Evolutionary conservation across 768 basidiomycete genomes (phyloP), one percentile per base, ranked within the genome.

Genomic region (Tricholoma bakamatsutake): DNA sequence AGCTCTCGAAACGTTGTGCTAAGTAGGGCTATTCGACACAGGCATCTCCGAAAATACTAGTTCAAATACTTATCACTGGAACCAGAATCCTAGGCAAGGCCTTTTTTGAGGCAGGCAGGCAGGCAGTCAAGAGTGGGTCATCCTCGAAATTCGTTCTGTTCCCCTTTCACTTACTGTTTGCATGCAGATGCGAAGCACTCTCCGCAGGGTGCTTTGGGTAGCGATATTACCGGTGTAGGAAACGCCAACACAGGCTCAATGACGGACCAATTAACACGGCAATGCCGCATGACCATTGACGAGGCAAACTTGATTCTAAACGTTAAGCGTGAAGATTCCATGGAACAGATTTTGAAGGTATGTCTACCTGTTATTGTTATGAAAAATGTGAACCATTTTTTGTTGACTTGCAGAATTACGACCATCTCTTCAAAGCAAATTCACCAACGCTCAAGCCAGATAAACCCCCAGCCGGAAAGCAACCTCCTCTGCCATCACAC

Each of bases 231-330:
- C 12, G 91, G 91, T 39, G 80, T 90, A 15, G 82, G 85, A 39
- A 75, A 87, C 50, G 89, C 90, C 15, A 88, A 76, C 11, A 85
- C 88, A 12, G 80, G 80, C n/a, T 90, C 89, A 24, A 60, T 77
- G 7, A 90, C 88, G 10, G 92, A 94, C 77, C 83, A 81, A 64
- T 73, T 97, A 37, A 93, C 91, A 52, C 82, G 87, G 60, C 83
- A 90, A 60, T 85, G 93, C 64, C 84, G 87, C 50, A 95, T 99
- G 94, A 93, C 93, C 6, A 64, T 96, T 62, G 95, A 98, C 62
- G 97, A 99, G 73, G 97, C 96, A 17, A 87, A 87, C 64, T 74
- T 97, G 56, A 93, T 99, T 65, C 73, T 99, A 59, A 98, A 99
- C 69, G 74, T 82, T 18, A 95, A 93, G 69, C 81, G 82, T 35